A percentile compares a stretch with the other conserved stretches of the same genome.
These are phyloP conservation scores for Verticillium nonalfalfae DNA, from an alignment of 2,329 filamentous ascomycete genomes.

Conservation along the genomic window DNA sequence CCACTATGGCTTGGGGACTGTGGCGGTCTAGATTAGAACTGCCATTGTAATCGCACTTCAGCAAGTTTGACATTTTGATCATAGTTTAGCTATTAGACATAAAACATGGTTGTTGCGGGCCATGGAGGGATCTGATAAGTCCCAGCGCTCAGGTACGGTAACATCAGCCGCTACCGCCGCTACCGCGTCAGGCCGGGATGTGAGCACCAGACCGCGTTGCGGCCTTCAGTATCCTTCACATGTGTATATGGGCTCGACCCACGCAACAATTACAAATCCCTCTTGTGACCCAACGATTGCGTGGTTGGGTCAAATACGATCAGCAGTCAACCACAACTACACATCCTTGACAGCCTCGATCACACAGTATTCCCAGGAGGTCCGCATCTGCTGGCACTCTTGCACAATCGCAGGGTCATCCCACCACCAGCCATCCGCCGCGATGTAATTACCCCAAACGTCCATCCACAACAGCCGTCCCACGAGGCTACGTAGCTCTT, in stretches of 20 bases:
- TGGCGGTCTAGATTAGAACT: no score
- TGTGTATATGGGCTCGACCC: conserved; percentile 6
- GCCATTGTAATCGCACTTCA: no score
- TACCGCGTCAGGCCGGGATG: background rate
- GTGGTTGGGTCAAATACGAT: background rate
- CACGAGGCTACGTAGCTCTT: conserved; percentile 43
- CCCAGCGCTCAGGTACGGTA: background rate
- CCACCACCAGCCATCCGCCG: conserved; percentile 54
- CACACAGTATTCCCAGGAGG: conserved; percentile 52
- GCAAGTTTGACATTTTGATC: no score
- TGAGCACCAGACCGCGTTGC: background rate
- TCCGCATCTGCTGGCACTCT: conserved; percentile 48
- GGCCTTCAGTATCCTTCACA: background rate
- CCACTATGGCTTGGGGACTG: no score
- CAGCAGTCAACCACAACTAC: background rate
- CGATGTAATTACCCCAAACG: conserved; percentile 50
- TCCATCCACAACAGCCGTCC: conserved; percentile 56
- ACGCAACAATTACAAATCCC: conserved; percentile 6
- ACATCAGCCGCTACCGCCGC: background rate
- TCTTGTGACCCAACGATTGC: background rate
- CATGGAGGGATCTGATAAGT: background rate
- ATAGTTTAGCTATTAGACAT: background rate
- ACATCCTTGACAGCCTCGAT: conserved; percentile 47
- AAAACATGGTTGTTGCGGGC: background rate
- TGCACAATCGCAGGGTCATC: conserved; percentile 46